Evolutionary conservation across 202 grass and related monocot genomes (phyloP), one percentile per base, ranked within the genome.

Genomic region (Alloteropsis angusta): DNA sequence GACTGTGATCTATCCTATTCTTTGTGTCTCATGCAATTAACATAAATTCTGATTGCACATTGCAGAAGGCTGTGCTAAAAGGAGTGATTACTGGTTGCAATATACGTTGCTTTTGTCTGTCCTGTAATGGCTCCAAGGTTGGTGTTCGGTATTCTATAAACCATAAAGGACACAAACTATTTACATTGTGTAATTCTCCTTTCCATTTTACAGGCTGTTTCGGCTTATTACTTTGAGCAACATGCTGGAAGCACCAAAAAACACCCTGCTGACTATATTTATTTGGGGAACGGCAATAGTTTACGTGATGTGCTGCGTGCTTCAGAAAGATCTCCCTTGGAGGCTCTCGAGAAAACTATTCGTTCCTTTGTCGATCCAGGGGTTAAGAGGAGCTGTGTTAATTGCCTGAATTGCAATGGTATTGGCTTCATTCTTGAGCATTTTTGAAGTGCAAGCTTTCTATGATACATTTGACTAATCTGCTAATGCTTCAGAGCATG

Each of bases 221-320:
- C 89, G 28, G 79, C 92, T 26, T 90, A 90, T 85, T 70, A 85
- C 45, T 98, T 98, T 48, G 95, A 98, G 57, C 83, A 79, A 85
- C 95, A 98, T 94, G 92, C 95, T 79, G 95, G 95, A 66, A 98
- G 95, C 85, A 90, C 45, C 30, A 95, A 95, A 78, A 98, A 94
- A 62, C 95, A 98, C 74, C 95, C 95, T 69, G 85, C 95, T 39
- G 95, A 98, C 49, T 80, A 85, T 68, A 98, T 94, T 68, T 85
- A 87, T 81, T 87, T 98, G 59, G 74, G 79, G 25, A 98, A 98
- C 44, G 89, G 89, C 61, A 90, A 91, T 76, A 89, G 83, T 76
- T 85, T 98, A 36, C 89, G 89, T 37, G 91, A 94, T 79, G 83
- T 98, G 42, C 56, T 98, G 22, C 85, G 60, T 23, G 71, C 71